phyloP scores from a whole-genome alignment of 495 filamentous ascomycete species.

The Trichoderma gamsii region DNA sequence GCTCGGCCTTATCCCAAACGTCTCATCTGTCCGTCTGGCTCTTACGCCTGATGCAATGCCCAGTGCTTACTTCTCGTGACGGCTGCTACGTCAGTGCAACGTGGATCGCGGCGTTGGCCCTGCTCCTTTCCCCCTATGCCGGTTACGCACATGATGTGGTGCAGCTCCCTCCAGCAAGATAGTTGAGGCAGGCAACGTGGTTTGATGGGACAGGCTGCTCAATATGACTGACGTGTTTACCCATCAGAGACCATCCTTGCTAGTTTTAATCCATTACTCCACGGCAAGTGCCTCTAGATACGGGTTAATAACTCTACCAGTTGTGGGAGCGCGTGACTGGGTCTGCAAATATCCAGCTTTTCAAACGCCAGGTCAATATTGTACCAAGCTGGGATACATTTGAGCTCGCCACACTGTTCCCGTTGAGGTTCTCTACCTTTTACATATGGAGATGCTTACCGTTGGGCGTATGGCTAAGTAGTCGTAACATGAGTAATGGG shows the following conservation, averaged over 20 bases:
- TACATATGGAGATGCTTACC: not conserved
- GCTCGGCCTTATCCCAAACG: not conserved
- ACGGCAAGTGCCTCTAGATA: not conserved
- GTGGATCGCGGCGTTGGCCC: not conserved
- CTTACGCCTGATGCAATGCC: not conserved
- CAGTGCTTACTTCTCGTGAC: not conserved
- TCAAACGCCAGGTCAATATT: no score
- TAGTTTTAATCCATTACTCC: not conserved
- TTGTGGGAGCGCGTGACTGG: no score
- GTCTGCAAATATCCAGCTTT: no score
- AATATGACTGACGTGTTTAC: not conserved
- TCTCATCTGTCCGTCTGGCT: not conserved
- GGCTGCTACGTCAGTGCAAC: not conserved
- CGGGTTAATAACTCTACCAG: not conserved
- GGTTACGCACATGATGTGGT: slow-evolving; percentile 8
- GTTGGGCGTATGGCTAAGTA: not conserved
- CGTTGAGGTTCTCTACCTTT: not conserved
- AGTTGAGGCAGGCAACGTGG: not conserved
- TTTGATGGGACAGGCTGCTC: not conserved
- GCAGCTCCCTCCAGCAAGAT: not conserved
- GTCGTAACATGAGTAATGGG: not conserved
- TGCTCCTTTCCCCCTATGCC: not conserved
- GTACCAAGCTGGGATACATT: no score
- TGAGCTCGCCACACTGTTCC: no score
- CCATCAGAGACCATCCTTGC: not conserved